These are phyloP conservation scores for Leccinum subgranulosum DNA, from an alignment of 768 basidiomycete genomes.

Conservation along the genomic window DNA sequence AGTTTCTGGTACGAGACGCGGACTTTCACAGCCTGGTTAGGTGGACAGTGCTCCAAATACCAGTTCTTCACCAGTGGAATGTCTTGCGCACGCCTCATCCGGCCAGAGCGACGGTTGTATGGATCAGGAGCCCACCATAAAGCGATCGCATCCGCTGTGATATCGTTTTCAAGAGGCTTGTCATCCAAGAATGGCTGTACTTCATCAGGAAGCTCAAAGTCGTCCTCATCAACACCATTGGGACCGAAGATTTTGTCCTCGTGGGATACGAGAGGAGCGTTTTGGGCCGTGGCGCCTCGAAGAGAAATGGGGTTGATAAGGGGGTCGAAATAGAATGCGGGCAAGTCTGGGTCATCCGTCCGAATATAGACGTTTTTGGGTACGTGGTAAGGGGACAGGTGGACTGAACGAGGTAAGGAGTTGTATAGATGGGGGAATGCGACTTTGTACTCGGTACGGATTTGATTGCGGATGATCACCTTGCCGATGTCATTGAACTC, in stretches of 20 bases:
- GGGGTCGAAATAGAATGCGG: conserved; percentile 98
- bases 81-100: conserved; percentile 93
- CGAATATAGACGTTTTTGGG: conserved; percentile 99
- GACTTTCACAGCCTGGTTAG: conserved; percentile 94
- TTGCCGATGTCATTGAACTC: conserved; percentile 99
- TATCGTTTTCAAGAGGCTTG: conserved; percentile 78
- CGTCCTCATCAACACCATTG: conserved; percentile 80
- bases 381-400: conserved; percentile 85
- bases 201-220: conserved; percentile 79
- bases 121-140: conserved; percentile 99
- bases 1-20: conserved; percentile 99
- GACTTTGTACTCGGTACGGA: conserved; percentile 98
- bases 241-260: conserved; percentile 93
- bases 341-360: conserved; percentile 98
- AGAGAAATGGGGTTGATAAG: conserved; percentile 97
- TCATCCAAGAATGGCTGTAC: conserved; percentile 79
- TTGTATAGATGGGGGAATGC: conserved; percentile 99
- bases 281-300: conserved; percentile 82
- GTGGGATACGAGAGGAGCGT: conserved; percentile 76
- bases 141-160: conserved; percentile 95
- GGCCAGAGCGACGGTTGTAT: conserved; percentile 87
- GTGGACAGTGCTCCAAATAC: conserved; percentile 98
- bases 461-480: conserved; percentile 98
- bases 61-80: conserved; percentile 95
- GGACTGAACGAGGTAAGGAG: conserved; percentile 92